Base-by-base conservation (phyloP, 805 yeast species). In the Candida ortonii region DNA sequence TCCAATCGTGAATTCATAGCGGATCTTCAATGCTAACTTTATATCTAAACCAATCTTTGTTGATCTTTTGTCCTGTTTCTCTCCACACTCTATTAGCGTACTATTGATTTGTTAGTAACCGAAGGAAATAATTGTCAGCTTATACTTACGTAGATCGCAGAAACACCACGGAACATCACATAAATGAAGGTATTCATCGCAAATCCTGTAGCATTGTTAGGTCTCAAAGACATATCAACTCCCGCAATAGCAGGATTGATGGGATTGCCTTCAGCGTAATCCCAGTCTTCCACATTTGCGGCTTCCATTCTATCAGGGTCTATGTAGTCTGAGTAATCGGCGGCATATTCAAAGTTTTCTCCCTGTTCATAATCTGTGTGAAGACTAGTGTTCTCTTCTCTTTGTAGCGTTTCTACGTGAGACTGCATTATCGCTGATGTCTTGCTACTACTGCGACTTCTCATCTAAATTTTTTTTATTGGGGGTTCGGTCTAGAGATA, bases 221-320 rank as follows among this genome's bases (percentile, higher is more conserved):
- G 39, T 25, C 39, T 24, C 13, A 30, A 14, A 4, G 39, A 23
- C 39, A 35, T 35, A 27, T 35, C 39, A n/a, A 35, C 28, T 4
- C 12, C 34, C 4, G 22, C 30, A 3, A 10, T 16, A 3, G 28
- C 16, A 13, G 38, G 31, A 18, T 35, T 35, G 12, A 35, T 35
- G 13, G 39, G 39, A 13, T 35, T 35, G 18, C 39, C 39, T n/a
- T 30, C 34, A 6, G 39, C 29, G 20, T 35, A 35, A 16, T 35
- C 34, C 39, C 39, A 35, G 17, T 26, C 39, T 16, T 35, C 39
- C 7, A 32, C 28, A 19, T 35, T 35, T 16, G 39, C 39, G 21
- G 39, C 39, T 17, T 25, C 31, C 34, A 35, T 29, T 20, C 39
- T 35, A 17, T 18, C 10, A 4, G 39, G 39, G 14, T 35, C 39